phyloP scores from a whole-genome alignment of 108 stramenopile species.

The Aurantiochytrium sp. region DNA sequence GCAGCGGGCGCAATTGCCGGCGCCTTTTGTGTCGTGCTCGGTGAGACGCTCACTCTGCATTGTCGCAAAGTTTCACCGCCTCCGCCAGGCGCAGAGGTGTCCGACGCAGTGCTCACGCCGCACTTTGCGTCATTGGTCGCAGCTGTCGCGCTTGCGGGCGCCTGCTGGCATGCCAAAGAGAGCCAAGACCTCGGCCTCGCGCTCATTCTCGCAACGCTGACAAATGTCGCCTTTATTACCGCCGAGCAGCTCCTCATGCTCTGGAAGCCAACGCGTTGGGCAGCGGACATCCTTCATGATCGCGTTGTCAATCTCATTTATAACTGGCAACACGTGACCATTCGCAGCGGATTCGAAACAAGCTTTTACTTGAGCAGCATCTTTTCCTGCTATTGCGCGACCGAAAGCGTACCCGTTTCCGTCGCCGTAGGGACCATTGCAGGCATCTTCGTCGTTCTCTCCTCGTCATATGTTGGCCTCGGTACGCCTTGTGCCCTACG shows the following conservation, averaged over 20 bases:
- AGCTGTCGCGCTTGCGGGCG: not conserved
- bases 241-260: conserved; percentile 16
- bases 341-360: not conserved
- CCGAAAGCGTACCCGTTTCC: not conserved
- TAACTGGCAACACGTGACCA: not conserved
- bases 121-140: not conserved
- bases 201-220: not conserved
- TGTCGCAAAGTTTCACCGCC: not conserved
- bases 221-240: not conserved
- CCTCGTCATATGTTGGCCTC: not conserved
- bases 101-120: not conserved
- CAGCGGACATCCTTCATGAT: not conserved
- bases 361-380: conserved; percentile 4
- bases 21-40: not conserved
- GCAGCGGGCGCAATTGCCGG: not conserved
- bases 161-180: not conserved
- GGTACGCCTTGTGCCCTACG: not conserved
- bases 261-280: not conserved
- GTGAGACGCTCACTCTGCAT: not conserved
- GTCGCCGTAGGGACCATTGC: not conserved
- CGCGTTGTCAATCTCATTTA: not conserved
- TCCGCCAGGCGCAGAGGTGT: not conserved
- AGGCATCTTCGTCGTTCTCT: not conserved
- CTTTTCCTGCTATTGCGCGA: not conserved
- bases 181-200: conserved; percentile 1